Evolutionary conservation across 1,139 yeast genomes (phyloP).

Genomic region (Geotrichum bryndzae): DNA sequence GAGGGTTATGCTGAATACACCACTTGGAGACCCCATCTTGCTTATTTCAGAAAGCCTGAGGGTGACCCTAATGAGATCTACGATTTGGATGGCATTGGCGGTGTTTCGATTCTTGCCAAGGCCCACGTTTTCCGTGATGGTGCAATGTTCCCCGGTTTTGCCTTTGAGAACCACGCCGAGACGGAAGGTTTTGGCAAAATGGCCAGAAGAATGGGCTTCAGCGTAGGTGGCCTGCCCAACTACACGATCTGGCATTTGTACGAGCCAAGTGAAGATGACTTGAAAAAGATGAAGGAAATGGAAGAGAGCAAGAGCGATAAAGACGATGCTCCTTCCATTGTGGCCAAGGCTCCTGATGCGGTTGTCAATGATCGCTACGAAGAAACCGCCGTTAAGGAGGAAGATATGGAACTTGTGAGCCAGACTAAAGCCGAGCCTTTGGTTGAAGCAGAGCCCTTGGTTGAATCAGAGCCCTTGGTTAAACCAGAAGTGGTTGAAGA

Average conservation of each 20-base stretch:
- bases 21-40: slow-evolving; percentile 89
- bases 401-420: slow-evolving; percentile 3
- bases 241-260: slow-evolving; percentile 89
- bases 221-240: slow-evolving; percentile 78
- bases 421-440: not conserved
- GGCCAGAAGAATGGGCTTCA: slow-evolving; percentile 71
- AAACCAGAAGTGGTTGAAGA: not conserved
- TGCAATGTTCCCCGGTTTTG: slow-evolving; percentile 82
- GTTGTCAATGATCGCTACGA: slow-evolving; percentile 4
- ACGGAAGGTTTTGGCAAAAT: slow-evolving; percentile 90
- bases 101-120: slow-evolving; percentile 75
- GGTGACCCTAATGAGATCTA: slow-evolving; percentile 85
- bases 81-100: slow-evolving; percentile 88
- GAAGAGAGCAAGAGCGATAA: slow-evolving; percentile 34
- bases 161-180: slow-evolving; percentile 85
- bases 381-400: slow-evolving; percentile 8
- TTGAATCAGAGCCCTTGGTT: not conserved
- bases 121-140: slow-evolving; percentile 77
- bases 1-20: slow-evolving; percentile 91
- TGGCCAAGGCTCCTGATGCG: slow-evolving; percentile 12
- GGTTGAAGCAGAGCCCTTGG: not conserved
- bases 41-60: slow-evolving; percentile 73
- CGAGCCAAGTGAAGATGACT: slow-evolving; percentile 91
- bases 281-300: slow-evolving; percentile 68
- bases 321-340: slow-evolving; percentile 40